Conservation (phyloP, 78 protist species). For the Dictyostelium discoideum region dicty_2.7 NC_007091.3:1304501-1305000, state of each 20-base stretch:
- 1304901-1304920: neutral
- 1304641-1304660: conserved; percentile 38
- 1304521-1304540: conserved; percentile 61
- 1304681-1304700: conserved; percentile 67
- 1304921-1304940: neutral
- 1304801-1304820: conserved; percentile 26
- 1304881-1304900: neutral
- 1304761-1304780: conserved; percentile 49
- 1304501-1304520: conserved; percentile 70
- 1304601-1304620: conserved; percentile 61
- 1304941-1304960: neutral
- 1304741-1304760: conserved; percentile 77
- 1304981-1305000: neutral
- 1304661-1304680: conserved; percentile 71
- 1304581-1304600: neutral
- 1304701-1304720: conserved; percentile 52
- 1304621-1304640: conserved; percentile 69
- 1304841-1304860: conserved; percentile 1
- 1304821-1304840: conserved; percentile 11
- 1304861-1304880: conserved; percentile 9
- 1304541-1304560: conserved; percentile 56
- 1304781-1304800: conserved; percentile 50
- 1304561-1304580: neutral
- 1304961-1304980: neutral
- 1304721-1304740: conserved; percentile 32